Evolutionary conservation across 169 alveolate species (phyloP).

Genomic region (Plasmodium gallinaceum): DNA sequence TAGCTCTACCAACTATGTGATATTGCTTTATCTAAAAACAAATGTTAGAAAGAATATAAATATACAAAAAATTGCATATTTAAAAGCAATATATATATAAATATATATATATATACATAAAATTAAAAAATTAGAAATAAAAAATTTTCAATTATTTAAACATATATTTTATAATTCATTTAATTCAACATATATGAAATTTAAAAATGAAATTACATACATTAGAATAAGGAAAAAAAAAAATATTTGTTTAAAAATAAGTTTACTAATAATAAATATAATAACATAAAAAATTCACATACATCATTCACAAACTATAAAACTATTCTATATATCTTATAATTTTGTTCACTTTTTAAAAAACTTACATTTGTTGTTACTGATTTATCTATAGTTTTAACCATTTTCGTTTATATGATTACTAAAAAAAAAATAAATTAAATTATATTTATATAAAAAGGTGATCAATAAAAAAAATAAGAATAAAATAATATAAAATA

Average conservation of each 20-base stretch:
- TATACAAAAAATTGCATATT: not conserved
- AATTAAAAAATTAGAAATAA: no score
- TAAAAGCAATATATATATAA: not conserved
- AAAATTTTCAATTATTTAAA: not conserved
- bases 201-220: no score
- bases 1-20: constrained; percentile 96
- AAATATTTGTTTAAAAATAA: no score
- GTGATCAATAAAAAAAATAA: not conserved
- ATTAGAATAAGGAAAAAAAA: no score
- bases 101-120: constrained; percentile 4
- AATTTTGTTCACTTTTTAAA: not conserved
- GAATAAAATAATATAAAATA: not conserved
- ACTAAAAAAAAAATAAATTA: not conserved
- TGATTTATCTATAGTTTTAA: constrained; percentile 38
- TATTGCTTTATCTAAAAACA: constrained; percentile 88
- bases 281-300: no score
- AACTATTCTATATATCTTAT: not conserved
- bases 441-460: not conserved
- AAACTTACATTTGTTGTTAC: constrained; percentile 55
- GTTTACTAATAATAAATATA: no score
- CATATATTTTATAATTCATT: not conserved
- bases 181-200: not conserved
- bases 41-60: not conserved
- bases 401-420: constrained; percentile 18
- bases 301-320: no score